Percentiles rank a stretch among this genome's conserved stretches.
phyloP scores from a whole-genome alignment of 2,329 filamentous ascomycete species.

The Diaporthe humulicola region DNA sequence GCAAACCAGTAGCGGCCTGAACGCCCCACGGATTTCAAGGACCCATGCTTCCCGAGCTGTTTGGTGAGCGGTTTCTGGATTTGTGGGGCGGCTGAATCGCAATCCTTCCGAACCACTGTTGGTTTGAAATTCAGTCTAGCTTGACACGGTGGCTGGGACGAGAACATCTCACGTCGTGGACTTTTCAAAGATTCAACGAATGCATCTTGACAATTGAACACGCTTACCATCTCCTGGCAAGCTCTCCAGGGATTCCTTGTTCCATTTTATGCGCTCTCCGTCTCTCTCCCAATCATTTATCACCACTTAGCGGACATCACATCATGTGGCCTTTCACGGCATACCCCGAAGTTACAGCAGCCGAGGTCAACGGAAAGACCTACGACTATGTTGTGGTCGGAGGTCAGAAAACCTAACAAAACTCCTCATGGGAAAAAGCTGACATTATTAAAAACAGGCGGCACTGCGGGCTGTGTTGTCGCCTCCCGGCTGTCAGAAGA shows the following conservation, averaged over 20 bases:
- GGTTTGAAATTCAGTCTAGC: background rate
- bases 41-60: no score
- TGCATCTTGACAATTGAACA: background rate
- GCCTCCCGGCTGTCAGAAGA: conserved; percentile 59
- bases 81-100: background rate
- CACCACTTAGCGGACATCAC: background rate
- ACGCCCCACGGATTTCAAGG: no score
- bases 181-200: background rate
- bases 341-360: background rate
- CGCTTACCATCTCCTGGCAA: background rate
- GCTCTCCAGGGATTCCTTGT: background rate
- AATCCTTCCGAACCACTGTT: background rate
- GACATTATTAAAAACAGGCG: conserved; percentile 46
- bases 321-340: conserved; percentile 18
- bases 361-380: background rate
- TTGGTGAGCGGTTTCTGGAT: background rate
- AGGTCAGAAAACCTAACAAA: background rate
- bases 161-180: background rate
- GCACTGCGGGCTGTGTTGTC: conserved; percentile 61
- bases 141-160: background rate
- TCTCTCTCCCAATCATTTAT: background rate
- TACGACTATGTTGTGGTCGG: conserved; percentile 32
- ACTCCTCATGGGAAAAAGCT: background rate
- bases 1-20: no score
- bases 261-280: background rate